Evolutionary conservation across 2,329 filamentous ascomycete genomes (phyloP).

Genomic region (Ophiognomonia clavigignenti-juglandacearum): DNA sequence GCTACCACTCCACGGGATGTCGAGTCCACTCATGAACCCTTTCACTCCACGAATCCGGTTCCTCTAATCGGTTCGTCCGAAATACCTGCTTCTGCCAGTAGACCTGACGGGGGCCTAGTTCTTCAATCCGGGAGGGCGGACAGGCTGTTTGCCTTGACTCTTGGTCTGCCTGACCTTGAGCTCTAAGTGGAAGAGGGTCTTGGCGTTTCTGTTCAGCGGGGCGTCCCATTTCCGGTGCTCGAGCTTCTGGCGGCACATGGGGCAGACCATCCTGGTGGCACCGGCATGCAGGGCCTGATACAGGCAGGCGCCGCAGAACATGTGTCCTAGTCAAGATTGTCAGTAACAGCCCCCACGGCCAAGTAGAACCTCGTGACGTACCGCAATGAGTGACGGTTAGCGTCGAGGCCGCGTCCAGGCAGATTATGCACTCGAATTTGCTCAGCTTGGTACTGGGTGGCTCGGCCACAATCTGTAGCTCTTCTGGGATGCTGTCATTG

Average conservation of each 20-base stretch:
- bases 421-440: conserved; percentile 61
- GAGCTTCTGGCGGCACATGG: conserved; percentile 59
- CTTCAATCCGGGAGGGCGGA: not conserved
- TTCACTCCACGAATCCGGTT: too few relatives aligned
- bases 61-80: too few relatives aligned
- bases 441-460: conserved; percentile 49
- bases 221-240: conserved; percentile 29
- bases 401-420: conserved; percentile 56
- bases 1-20: too few relatives aligned
- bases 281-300: conserved; percentile 56
- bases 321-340: conserved; percentile 44
- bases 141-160: conserved; percentile 42
- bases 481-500: conserved; percentile 35
- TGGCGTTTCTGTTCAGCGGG: conserved; percentile 34
- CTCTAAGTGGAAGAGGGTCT: conserved; percentile 54
- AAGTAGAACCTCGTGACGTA: conserved; percentile 32
- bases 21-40: too few relatives aligned
- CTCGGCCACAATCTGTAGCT: conserved; percentile 36
- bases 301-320: conserved; percentile 60
- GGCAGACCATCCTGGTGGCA: conserved; percentile 51
- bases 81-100: too few relatives aligned
- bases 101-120: too few relatives aligned
- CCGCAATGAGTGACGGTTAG: conserved; percentile 63
- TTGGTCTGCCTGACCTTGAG: conserved; percentile 57
- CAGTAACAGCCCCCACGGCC: not conserved